Evolutionary conservation across 164 flowering plant species (phyloP), one percentile per base, ranked within the genome.

Genomic region (Umbellularia californica): DNA sequence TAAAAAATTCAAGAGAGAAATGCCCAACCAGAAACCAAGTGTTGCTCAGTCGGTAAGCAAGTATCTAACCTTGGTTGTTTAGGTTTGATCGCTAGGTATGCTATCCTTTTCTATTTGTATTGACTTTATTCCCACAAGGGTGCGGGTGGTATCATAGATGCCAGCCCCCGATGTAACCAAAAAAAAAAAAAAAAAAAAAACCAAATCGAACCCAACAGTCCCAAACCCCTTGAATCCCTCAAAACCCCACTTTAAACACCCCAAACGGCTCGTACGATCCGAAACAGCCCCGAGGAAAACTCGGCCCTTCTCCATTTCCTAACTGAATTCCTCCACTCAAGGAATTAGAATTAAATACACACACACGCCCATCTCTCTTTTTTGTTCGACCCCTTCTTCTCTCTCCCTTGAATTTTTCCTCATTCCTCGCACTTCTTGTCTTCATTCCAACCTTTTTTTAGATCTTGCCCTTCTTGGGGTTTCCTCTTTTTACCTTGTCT

Each of bases 241-340:
- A 10, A 24, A 24, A 64, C 9, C 24, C 13, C 24, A 0, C 24
- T n/a, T 11, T 22, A 14, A 20, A 64, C 30, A 66, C 14, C 23
- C 27, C 25, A 70, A 23, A 23, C n/a, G 50, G 23, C 33, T 19
- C 65, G 69, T 30, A 28, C 28, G 69, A 67, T 25, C 35, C 69
- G 69, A 30, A 6, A 50, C 72, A 50, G 27, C 60, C n/a, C 28
- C 15, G 17, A 11, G 50, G 50, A 58, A 62, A 72, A 28, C 19
- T 72, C 74, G 75, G 75, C 41, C 70, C 62, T 65, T 73, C 75
- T 35, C 75, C 63, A 50, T 64, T 73, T 73, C 23, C 47, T 50
- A 73, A 73, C 75, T 47, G 70, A 73, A 41, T 72, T 20, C 63
- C 70, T 50, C 24, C 33, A 12, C 70, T 47, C 69, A 41, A 50